Conservation (phyloP, 169 alveolate genomes). For the Neospora caninum region DNA sequence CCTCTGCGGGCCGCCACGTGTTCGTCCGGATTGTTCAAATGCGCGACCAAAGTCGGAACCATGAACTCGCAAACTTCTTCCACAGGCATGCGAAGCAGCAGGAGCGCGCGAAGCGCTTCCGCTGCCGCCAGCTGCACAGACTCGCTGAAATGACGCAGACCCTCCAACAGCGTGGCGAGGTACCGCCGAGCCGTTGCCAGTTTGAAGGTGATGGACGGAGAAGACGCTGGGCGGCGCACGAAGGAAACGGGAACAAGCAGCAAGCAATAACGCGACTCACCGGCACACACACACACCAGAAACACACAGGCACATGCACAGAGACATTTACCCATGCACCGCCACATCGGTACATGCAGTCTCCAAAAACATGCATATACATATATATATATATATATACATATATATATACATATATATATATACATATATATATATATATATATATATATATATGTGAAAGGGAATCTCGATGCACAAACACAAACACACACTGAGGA, state of each 20-base stretch:
- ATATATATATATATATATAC: not conserved
- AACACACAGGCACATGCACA: not conserved
- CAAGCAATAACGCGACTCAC: not conserved
- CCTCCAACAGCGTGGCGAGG: slow-evolving; percentile 66
- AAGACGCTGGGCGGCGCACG: not conserved
- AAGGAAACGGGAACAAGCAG: not conserved
- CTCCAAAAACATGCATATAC: too few species aligned
- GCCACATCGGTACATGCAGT: too few species aligned
- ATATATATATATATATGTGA: not conserved
- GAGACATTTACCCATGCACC: too few species aligned
- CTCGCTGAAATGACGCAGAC: slow-evolving; percentile 63
- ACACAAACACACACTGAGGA: too few species aligned
- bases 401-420: not conserved
- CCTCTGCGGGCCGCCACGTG: slow-evolving; percentile 67
- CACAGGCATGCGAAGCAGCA: slow-evolving; percentile 46
- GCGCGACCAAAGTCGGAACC: slow-evolving; percentile 35
- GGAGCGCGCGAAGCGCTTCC: slow-evolving; percentile 72
- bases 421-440: too few species aligned
- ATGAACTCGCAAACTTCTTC: slow-evolving; percentile 23
- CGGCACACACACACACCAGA: not conserved
- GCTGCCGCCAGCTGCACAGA: slow-evolving; percentile 72
- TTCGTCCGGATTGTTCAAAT: slow-evolving; percentile 34
- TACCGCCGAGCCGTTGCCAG: slow-evolving; percentile 71
- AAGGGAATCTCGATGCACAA: too few species aligned
- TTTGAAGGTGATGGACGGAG: slow-evolving; percentile 49